Conservation (phyloP, 106 monocot genomes). For the Dioscorea dumetorum region DNA sequence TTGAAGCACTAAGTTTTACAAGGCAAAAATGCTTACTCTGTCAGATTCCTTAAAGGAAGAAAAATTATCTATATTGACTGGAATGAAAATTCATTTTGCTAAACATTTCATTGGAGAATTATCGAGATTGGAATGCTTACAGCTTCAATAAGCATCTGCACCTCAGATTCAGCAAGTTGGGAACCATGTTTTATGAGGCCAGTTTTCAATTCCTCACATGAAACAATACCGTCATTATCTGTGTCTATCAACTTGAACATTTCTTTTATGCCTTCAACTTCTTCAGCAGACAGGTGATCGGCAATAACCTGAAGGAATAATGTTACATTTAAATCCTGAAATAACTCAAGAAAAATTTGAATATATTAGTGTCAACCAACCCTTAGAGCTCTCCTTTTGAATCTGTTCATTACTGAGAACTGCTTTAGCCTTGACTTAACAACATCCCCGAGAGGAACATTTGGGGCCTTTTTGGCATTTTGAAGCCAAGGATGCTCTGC, state of each 20-base stretch:
- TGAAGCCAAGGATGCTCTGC: constrained; percentile 96
- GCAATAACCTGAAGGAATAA: constrained; percentile 27
- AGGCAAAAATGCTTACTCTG: neutral
- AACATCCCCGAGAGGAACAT: constrained; percentile 96
- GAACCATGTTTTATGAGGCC: constrained; percentile 27
- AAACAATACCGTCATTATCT: constrained; percentile 42
- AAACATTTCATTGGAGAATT: neutral
- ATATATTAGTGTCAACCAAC: constrained; percentile 27
- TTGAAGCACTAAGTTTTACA: neutral
- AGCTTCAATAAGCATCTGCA: constrained; percentile 46
- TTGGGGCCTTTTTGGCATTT: constrained; percentile 97
- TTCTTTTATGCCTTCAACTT: constrained; percentile 48
- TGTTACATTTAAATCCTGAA: neutral
- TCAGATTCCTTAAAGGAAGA: neutral
- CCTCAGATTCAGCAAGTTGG: constrained; percentile 39
- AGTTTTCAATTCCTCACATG: constrained; percentile 31
- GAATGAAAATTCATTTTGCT: neutral
- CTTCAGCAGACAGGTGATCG: constrained; percentile 36
- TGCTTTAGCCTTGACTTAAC: constrained; percentile 97
- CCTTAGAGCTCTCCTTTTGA: constrained; percentile 95
- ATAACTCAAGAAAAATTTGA: neutral
- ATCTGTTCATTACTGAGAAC: constrained; percentile 95
- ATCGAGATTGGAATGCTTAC: constrained; percentile 12
- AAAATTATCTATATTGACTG: neutral
- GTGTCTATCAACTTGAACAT: constrained; percentile 40